Conservation (phyloP, 108 stramenopile genomes). For the Nitzschia sp. region DNA sequence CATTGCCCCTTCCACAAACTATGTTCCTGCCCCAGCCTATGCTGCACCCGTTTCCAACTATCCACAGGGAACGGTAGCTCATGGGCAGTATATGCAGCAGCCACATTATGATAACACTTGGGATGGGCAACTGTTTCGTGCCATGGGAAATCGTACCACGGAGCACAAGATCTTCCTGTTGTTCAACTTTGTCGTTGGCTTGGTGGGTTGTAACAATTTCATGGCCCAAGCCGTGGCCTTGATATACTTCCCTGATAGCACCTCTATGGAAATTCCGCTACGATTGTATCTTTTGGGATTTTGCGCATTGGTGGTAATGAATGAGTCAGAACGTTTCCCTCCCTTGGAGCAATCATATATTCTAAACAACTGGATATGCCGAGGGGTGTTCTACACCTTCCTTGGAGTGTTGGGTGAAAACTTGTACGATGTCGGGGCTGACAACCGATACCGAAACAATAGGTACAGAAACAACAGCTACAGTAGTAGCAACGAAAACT, state of each 20-base stretch:
- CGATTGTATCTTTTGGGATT: constrained; percentile 9
- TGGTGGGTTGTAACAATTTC: constrained; percentile 11
- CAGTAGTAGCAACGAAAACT: not conserved
- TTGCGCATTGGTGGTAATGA: constrained; percentile 2
- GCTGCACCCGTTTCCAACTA: not conserved
- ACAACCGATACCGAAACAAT: constrained; percentile 3
- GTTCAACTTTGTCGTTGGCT: constrained; percentile 6
- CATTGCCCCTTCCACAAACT: not conserved
- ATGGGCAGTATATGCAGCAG: not conserved
- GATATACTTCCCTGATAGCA: not conserved
- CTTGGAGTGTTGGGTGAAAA: constrained; percentile 13
- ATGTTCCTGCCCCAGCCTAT: not conserved
- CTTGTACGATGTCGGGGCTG: constrained; percentile 13
- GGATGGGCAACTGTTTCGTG: not conserved
- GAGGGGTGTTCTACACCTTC: constrained; percentile 18
- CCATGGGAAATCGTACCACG: constrained; percentile 3
- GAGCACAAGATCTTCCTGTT: constrained; percentile 13
- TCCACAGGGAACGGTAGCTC: not conserved
- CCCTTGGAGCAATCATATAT: constrained; percentile 2
- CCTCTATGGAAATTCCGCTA: not conserved
- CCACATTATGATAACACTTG: not conserved
- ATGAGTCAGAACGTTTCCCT: constrained; percentile 9
- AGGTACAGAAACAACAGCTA: not conserved
- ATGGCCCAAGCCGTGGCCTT: constrained; percentile 6
- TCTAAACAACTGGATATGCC: constrained; percentile 6